Evolutionary conservation across 2,329 filamentous ascomycete genomes (phyloP), one percentile per base, ranked within the genome.

Genomic region (Drechslera avenae): DNA sequence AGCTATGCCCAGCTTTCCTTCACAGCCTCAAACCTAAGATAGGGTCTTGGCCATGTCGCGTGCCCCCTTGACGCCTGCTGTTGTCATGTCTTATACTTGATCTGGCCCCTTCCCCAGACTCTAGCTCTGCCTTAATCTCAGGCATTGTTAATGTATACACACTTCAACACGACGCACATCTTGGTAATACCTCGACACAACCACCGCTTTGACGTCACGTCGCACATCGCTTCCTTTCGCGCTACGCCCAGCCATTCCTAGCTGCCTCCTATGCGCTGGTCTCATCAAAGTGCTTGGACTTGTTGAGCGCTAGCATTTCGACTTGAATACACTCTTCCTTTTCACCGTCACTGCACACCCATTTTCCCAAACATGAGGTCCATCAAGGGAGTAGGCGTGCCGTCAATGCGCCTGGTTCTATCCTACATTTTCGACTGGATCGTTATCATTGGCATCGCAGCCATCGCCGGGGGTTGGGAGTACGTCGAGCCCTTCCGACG

Each of bases 381-480:
- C 16, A 17, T 69, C 26, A 64, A 52, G 31, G 58, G 59, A 19
- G 31, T 66, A 21, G 59, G 59, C 43, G 40, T 74, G 54, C 73
- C 74, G 32, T 80, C 81, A 4, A 78, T 79, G 59, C 73, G 79
- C 33, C 73, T 91, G 33, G 68, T 87, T 34, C 64, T 83, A 8
- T 88, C 87, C 3, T 92, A 92, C 69, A 74, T 86, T 39, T 75
- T 89, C 51, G 89, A 93, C 75, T 93, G 89, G 89, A 67, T 88
- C 39, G 78, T 89, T 51, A 82, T 89, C 50, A 73, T 87, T 32
- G 79, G 73, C 14, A 82, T 85, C 17, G 84, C 81, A 19, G 79
- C 78, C 12, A 75, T 88, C 31, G 86, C 86, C 48, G 81, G 76
- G 48, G 78, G 80, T 5, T 81, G 90, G 59, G 83, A 82, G 52